Conservation (phyloP, 2,329 filamentous ascomycete genomes). For the Tympanopsis confertula region DNA sequence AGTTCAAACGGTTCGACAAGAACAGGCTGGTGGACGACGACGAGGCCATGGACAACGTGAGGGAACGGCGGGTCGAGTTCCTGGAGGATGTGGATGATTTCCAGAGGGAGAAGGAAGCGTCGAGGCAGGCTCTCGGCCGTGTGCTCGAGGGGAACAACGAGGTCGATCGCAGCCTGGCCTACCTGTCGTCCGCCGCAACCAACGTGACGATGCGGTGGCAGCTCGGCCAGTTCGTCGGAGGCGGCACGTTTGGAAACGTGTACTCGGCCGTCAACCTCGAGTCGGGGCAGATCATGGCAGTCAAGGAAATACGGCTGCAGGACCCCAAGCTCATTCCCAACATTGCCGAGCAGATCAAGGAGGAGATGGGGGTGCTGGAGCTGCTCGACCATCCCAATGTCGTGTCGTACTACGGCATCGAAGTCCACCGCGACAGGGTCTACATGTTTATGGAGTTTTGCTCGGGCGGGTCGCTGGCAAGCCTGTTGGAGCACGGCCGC, state of each 20-base stretch:
- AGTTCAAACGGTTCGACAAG: constrained; percentile 69
- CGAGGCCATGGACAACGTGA: constrained; percentile 67
- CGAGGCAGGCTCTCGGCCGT: constrained; percentile 75
- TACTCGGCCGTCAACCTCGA: constrained; percentile 97
- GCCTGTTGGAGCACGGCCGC: constrained; percentile 81
- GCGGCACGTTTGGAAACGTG: constrained; percentile 92
- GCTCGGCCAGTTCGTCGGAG: constrained; percentile 94
- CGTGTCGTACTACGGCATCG: constrained; percentile 93
- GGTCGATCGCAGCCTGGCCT: constrained; percentile 86
- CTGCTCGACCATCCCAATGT: constrained; percentile 95
- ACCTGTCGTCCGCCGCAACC: constrained; percentile 83
- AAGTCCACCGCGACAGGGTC: constrained; percentile 94
- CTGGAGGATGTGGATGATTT: constrained; percentile 67
- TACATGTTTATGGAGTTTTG: constrained; percentile 99
- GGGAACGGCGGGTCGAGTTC: constrained; percentile 60
- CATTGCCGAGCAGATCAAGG: constrained; percentile 84
- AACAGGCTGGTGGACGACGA: constrained; percentile 66
- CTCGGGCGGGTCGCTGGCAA: constrained; percentile 83
- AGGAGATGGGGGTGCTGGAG: constrained; percentile 94
- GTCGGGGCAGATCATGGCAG: constrained; percentile 90
- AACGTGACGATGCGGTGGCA: constrained; percentile 97
- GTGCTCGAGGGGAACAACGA: constrained; percentile 93
- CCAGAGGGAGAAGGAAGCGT: constrained; percentile 68
- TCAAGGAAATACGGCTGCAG: constrained; percentile 95
- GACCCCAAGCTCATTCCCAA: constrained; percentile 92